Base-by-base conservation (phyloP, 805 yeast species). In the Wickerhamomyces sydowiorum region DNA sequence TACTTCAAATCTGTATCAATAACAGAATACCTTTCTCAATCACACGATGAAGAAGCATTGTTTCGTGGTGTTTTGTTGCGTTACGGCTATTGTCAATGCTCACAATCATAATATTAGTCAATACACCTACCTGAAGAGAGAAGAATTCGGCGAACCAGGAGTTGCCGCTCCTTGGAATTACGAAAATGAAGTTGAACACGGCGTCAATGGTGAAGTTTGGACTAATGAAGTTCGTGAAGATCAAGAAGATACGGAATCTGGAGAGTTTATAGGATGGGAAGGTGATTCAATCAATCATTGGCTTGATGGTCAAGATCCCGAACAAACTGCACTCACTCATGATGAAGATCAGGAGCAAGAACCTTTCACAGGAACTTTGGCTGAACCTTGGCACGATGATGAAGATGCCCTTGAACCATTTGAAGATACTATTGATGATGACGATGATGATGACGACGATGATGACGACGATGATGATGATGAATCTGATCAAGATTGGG, bases 381-480 rank as follows among this genome's bases (percentile, higher is more conserved):
- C 19, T 15, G 12, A 21, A 24, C 21, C 21, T 35, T 9, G 17
- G 20, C 42, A 34, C 25, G 35, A 19, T 19, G 25, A 5, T 19
- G 36, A 30, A 21, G 33, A 45, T 7, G 32, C 28, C 13, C 23
- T 9, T 15, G 18, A 10, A 15, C 17, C 13, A 24, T 13, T 18
- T 31, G 36, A 21, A 10, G 20, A 15, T n/a, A 8, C 13, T 35
- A 7, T 15, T 14, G 36, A 21, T 28, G 65, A 14, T 24, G 19
- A 28, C 18, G 39, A 36, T 15, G 38, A 38, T 3, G 29, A 31
- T 15, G 40, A 35, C 9, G 46, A 42, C 4, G 29, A 24, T n/a
- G 37, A 15, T 25, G 41, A 29, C 7, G 42, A 37, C 3, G 39
- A 32, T 13, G 29, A 30, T 42, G 36, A 39, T 63, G 44, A 38